Evolutionary conservation across 139 green algal species (phyloP), one percentile per base, ranked within the genome.

Genomic region (Chlamydomonas urium): DNA sequence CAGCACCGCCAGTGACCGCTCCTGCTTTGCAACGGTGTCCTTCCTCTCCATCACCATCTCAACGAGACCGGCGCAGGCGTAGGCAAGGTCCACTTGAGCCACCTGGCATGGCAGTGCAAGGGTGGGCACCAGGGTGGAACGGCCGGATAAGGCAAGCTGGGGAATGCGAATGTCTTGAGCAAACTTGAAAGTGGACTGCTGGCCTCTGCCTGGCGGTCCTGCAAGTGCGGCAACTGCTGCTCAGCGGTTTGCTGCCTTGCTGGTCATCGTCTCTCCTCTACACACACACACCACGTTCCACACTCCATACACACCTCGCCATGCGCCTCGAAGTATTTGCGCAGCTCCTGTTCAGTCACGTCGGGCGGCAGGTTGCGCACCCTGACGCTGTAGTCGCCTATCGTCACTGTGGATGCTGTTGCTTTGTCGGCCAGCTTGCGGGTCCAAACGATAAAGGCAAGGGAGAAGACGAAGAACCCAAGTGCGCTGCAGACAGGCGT

Each of bases 31-130:
- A 14, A 75, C 4, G n/a, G 69, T 58, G 35, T 70, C 17, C 1
- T 48, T 35, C 23, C 78, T 62, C 53, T 80, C 73, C 47, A 65
- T 24, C 63, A 84, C 78, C 69, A 84, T 73, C 3, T 48, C 24
- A 45, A 84, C 42, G 23, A 84, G 65, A 21, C 34, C 28, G 14
- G 66, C 38, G 47, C 76, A 78, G 2, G 14, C 33, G 28, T 72
- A 60, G 4, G 69, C 74, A 21, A 78, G 57, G 38, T 80, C 73
- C 35, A 84, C 69, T 45, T 65, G 36, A 33, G 71, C 61, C n/a
- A 83, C 70, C 66, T 62, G 31, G 29, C 6, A 14, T 17, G 29
- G 53, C n/a, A 63, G 29, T 8, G 6, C 10, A 6, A 63, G 53
- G 53, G 26, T 14, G 26, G 45, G 21, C 17, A 56, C 45, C 17